Evolutionary conservation across 2,329 filamentous ascomycete genomes (phyloP).

Genomic region (Harringtonia lauricola): DNA sequence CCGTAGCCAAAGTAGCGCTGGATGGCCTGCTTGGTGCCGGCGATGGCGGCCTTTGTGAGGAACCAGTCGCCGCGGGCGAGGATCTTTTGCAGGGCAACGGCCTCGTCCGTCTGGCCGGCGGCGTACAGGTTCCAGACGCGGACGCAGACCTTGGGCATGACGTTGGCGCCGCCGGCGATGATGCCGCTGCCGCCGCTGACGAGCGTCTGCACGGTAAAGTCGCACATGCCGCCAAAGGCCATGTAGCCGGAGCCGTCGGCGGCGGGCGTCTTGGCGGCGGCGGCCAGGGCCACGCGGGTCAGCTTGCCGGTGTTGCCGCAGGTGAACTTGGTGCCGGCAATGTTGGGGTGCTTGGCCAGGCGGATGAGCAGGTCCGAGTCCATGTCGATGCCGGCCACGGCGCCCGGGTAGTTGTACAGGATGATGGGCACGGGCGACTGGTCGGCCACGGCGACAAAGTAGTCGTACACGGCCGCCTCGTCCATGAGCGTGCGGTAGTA

Average conservation of each 20-base stretch:
- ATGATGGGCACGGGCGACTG: constrained; percentile 65
- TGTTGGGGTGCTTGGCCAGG: constrained; percentile 70
- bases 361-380: constrained; percentile 78
- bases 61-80: constrained; percentile 74
- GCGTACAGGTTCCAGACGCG: constrained; percentile 67
- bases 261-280: constrained; percentile 57
- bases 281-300: constrained; percentile 65
- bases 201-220: constrained; percentile 77
- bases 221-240: constrained; percentile 79
- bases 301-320: constrained; percentile 86
- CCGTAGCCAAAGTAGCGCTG: constrained; percentile 76
- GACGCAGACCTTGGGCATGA: constrained; percentile 73
- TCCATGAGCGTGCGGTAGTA: constrained; percentile 75
- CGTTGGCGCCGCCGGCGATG: constrained; percentile 77
- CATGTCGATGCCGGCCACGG: constrained; percentile 79
- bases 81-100: constrained; percentile 63
- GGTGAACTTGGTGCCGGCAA: constrained; percentile 84
- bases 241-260: constrained; percentile 58
- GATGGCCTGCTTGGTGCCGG: constrained; percentile 76
- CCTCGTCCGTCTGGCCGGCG: constrained; percentile 64
- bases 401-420: constrained; percentile 86
- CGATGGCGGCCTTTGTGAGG: constrained; percentile 70
- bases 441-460: constrained; percentile 57
- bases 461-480: constrained; percentile 54
- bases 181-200: constrained; percentile 71